phyloP scores from a whole-genome alignment of 2,329 filamentous ascomycete species.

The Dactylellina parvicollis region DNA sequence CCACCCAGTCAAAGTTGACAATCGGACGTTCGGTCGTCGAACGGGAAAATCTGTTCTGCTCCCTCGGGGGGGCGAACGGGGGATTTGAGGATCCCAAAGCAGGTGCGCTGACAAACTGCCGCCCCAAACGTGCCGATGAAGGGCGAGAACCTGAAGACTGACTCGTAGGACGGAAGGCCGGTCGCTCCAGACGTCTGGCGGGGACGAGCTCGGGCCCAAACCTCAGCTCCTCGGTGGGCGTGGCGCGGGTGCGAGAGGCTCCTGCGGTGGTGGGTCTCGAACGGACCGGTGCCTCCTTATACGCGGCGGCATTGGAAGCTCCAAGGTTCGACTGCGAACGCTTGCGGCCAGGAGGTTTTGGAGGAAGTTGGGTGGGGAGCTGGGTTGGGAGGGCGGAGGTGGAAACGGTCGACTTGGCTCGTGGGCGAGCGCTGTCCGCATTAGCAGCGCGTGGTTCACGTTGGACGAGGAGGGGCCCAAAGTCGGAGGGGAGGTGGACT shows the following conservation, averaged over 20 bases:
- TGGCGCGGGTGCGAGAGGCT: not conserved
- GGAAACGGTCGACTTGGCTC: constrained; percentile 23
- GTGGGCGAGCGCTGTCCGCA: constrained; percentile 15
- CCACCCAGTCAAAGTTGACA: not conserved
- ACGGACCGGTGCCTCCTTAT: not conserved
- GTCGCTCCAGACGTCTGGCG: constrained; percentile 25
- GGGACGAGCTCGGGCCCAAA: constrained; percentile 29
- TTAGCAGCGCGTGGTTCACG: not conserved
- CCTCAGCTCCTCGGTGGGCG: not conserved
- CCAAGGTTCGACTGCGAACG: constrained; percentile 25
- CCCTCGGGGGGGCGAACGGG: not conserved
- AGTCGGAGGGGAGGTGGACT: not conserved
- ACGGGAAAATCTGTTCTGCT: constrained; percentile 16
- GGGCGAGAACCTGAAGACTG: constrained; percentile 7
- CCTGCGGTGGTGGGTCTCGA: not conserved
- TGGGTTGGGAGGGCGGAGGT: not conserved
- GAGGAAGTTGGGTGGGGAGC: not conserved
- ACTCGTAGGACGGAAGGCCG: constrained; percentile 26
- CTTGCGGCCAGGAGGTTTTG: constrained; percentile 22
- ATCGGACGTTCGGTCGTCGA: constrained; percentile 9
- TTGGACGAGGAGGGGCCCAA: not conserved
- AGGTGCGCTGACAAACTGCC: constrained; percentile 25
- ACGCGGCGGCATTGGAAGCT: not conserved
- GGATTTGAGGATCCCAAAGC: constrained; percentile 7
- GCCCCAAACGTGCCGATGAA: constrained; percentile 14